Evolutionary conservation across 73 alveolate genomes (phyloP).

Genomic region (Symbiodinium natans): DNA sequence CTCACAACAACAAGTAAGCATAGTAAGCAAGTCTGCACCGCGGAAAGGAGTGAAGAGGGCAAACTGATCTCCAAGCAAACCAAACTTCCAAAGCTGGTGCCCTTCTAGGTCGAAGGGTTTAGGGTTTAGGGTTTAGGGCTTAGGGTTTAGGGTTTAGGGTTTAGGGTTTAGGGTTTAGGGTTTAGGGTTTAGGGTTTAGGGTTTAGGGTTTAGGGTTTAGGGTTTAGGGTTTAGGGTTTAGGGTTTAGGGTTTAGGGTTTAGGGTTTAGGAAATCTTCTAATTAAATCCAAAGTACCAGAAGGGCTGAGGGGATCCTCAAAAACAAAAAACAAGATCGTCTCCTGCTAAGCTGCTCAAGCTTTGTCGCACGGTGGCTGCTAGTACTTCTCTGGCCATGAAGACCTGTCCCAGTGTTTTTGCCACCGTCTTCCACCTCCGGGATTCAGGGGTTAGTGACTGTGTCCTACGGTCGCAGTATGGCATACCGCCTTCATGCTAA

Average conservation of each 20-base stretch:
- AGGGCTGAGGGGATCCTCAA: background rate
- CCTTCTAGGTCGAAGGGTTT: no score
- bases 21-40: background rate
- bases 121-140: no score
- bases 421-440: background rate
- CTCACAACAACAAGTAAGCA: background rate
- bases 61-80: background rate
- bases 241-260: no score
- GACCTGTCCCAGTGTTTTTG: background rate
- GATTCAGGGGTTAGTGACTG: background rate
- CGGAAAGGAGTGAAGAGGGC: background rate
- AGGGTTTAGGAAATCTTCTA: background rate
- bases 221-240: no score
- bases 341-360: background rate
- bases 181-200: no score
- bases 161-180: no score
- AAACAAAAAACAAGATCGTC: background rate
- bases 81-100: background rate
- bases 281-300: background rate
- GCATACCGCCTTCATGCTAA: no score
- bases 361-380: background rate
- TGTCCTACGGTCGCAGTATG: background rate
- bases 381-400: background rate
- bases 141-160: no score
- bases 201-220: no score